Conservation (phyloP, 2,329 filamentous ascomycete genomes). For the Cladophialophora psammophila region DNA sequence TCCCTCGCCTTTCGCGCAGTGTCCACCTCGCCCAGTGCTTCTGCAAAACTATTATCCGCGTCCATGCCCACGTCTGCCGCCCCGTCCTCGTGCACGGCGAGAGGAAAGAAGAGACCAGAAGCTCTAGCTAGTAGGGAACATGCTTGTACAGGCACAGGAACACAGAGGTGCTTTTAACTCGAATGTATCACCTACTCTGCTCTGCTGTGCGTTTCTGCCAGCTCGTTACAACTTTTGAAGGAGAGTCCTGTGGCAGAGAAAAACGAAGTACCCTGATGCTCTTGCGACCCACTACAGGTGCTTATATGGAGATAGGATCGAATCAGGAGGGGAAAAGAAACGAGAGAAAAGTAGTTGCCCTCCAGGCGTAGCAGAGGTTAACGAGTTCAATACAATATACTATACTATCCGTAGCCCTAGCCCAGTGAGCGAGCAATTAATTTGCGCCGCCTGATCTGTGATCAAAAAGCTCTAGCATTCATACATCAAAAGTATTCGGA, state of each 20-base stretch:
- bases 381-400: conserved; percentile 16
- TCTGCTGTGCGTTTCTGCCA: neutral
- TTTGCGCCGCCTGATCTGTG: conserved; percentile 7
- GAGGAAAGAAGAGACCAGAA: too few species aligned
- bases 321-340: neutral
- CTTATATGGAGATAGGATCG: neutral
- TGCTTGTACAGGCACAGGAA: too few species aligned
- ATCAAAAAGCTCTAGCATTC: conserved; percentile 24
- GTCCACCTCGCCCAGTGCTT: too few species aligned
- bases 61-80: too few species aligned
- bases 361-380: neutral
- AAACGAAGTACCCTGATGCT: neutral
- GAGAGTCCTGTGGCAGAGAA: neutral
- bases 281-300: neutral
- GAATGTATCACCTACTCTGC: too few species aligned
- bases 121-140: too few species aligned
- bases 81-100: too few species aligned
- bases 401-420: conserved; percentile 19
- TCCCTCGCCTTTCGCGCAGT: too few species aligned
- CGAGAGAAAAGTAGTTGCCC: neutral
- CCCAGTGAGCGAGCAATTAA: conserved; percentile 17
- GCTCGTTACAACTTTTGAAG: neutral
- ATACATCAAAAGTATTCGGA: conserved; percentile 23
- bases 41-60: too few species aligned
- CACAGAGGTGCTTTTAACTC: too few species aligned